Evolutionary conservation across 257 asterid genomes (phyloP).

Genomic region (Gardenia jasminoides): DNA sequence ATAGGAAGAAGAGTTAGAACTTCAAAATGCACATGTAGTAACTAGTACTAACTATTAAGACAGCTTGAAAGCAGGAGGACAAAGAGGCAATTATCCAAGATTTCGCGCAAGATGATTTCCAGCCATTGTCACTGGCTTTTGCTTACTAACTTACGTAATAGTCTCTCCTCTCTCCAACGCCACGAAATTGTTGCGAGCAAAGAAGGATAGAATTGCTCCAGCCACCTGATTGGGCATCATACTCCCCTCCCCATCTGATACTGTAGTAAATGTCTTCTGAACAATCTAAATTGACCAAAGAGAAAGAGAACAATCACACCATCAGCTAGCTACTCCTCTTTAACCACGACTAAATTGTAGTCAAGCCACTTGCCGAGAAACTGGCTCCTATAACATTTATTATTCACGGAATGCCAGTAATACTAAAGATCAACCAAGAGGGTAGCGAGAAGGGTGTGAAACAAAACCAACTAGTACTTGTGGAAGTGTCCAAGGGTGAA

Average conservation of each 20-base stretch:
- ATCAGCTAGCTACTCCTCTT: too few species aligned
- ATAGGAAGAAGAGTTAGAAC: too few species aligned
- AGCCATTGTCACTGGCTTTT: too few species aligned
- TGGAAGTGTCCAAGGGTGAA: too few species aligned
- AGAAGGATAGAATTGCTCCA: slow-evolving; percentile 84
- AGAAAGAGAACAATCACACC: slow-evolving; percentile 3
- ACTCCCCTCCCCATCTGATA: slow-evolving; percentile 48
- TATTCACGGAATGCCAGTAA: too few species aligned
- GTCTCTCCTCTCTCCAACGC: slow-evolving; percentile 85
- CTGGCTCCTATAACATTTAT: too few species aligned
- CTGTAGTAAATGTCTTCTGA: slow-evolving; percentile 62
- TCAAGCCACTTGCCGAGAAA: neutral
- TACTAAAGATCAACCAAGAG: too few species aligned
- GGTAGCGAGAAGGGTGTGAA: too few species aligned
- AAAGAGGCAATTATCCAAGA: neutral
- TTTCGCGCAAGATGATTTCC: neutral
- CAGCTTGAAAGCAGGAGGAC: neutral
- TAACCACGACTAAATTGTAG: neutral
- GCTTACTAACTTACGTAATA: slow-evolving; percentile 61
- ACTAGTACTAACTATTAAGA: neutral
- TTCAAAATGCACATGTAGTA: neutral
- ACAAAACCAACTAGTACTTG: too few species aligned
- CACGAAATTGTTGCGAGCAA: slow-evolving; percentile 77
- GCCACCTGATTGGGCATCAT: slow-evolving; percentile 69
- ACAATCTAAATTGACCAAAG: slow-evolving; percentile 57